Conservation (phyloP, 768 basidiomycete species). For the Suillus fuscotomentosus region DNA sequence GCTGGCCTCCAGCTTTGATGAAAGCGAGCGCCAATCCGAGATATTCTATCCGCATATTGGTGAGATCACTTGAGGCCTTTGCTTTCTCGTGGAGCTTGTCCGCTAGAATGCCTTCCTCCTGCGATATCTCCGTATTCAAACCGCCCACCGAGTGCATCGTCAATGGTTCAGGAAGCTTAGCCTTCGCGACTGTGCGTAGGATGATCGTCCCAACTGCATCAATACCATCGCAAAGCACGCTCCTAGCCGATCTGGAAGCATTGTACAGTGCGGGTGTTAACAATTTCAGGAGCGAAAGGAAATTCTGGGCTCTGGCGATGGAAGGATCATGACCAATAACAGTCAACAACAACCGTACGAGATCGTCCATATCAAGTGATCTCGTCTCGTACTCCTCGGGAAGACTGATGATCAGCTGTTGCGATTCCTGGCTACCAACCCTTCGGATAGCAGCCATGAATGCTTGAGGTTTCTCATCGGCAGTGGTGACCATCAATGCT, state of each 20-base stretch:
- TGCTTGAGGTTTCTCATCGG: conserved; percentile 72
- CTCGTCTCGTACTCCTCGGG: conserved; percentile 58
- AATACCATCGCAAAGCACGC: conserved; percentile 63
- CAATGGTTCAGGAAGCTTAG: conserved; percentile 39
- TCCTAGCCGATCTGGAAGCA: conserved; percentile 49
- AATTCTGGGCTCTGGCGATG: conserved; percentile 66
- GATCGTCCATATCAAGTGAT: conserved; percentile 57
- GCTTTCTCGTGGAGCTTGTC: conserved; percentile 40
- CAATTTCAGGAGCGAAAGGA: conserved; percentile 59
- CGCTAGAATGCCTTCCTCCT: conserved; percentile 32
- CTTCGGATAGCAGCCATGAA: conserved; percentile 57
- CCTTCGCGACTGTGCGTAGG: conserved; percentile 39
- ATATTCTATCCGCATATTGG: conserved; percentile 64
- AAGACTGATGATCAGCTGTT: conserved; percentile 42
- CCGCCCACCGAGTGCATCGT: conserved; percentile 18
- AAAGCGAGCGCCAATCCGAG: conserved; percentile 52
- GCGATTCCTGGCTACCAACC: conserved; percentile 37
- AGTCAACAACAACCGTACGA: conserved; percentile 72
- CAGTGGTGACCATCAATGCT: conserved; percentile 63
- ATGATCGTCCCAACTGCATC: conserved; percentile 63
- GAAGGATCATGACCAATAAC: conserved; percentile 76
- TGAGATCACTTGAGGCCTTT: conserved; percentile 51
- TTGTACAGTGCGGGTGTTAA: conserved; percentile 59
- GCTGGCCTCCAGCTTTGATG: conserved; percentile 47
- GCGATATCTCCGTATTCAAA: conserved; percentile 6